These are phyloP conservation scores for Fragilaria radians DNA, from an alignment of 108 stramenopile species.

Conservation along the genomic window DNA sequence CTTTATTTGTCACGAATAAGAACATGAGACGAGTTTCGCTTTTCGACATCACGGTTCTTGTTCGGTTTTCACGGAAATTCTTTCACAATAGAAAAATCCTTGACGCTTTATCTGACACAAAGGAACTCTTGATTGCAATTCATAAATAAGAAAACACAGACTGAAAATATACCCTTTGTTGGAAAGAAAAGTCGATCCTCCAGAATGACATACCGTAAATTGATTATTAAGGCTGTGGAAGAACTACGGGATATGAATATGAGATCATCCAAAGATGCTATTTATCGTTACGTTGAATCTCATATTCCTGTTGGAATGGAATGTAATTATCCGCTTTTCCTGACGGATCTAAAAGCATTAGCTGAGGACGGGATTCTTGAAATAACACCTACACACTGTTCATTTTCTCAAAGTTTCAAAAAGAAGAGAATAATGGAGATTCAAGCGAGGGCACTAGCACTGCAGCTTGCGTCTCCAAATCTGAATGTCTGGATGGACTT, in stretches of 20 bases:
- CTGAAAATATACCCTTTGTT: no score
- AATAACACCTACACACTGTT: constrained; percentile 5
- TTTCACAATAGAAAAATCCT: no score
- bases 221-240: constrained; percentile 25
- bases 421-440: constrained; percentile 1
- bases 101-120: no score
- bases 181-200: no score
- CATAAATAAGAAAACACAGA: no score
- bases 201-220: constrained; percentile 11
- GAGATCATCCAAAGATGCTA: constrained; percentile 22
- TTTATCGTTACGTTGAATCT: constrained; percentile 14
- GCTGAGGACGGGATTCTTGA: constrained; percentile 18
- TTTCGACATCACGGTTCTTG: no score
- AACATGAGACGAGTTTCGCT: no score
- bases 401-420: constrained; percentile 21
- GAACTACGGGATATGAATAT: constrained; percentile 18
- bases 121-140: no score
- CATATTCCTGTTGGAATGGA: constrained; percentile 5
- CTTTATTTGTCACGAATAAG: no score
- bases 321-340: constrained; percentile 26
- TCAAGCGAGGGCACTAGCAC: background rate
- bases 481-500: background rate
- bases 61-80: no score
- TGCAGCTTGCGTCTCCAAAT: background rate
- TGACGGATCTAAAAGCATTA: constrained; percentile 22